phyloP scores from a whole-genome alignment of 768 basidiomycete genomes.

The Mycena metata region DNA sequence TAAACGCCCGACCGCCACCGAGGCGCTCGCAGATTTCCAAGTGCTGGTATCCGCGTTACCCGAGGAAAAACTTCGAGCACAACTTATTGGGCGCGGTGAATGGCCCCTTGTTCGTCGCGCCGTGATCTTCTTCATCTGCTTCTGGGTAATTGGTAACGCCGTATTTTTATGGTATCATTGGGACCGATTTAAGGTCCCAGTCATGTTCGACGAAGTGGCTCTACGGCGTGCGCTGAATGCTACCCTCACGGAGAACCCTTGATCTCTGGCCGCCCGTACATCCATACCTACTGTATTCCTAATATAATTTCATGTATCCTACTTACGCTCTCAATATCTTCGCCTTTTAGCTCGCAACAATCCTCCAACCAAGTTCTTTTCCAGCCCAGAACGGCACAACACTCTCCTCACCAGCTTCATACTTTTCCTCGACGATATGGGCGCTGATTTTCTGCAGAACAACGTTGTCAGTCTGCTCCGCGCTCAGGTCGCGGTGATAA shows the following conservation, averaged over 20 bases:
- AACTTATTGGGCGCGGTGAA: constrained; percentile 25
- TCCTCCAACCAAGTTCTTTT: constrained; percentile 81
- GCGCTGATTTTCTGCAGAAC: constrained; percentile 57
- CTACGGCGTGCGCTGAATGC: background rate
- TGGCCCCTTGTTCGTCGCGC: constrained; percentile 31
- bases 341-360: constrained; percentile 42
- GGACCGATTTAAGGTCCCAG: constrained; percentile 26
- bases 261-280: background rate
- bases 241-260: background rate
- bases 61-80: constrained; percentile 33
- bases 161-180: constrained; percentile 35
- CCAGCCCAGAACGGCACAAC: constrained; percentile 93
- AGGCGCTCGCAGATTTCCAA: constrained; percentile 29
- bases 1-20: constrained; percentile 28
- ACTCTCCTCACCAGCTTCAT: constrained; percentile 60
- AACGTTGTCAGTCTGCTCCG: constrained; percentile 53
- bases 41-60: constrained; percentile 22
- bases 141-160: constrained; percentile 28
- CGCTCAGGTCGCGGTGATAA: constrained; percentile 63
- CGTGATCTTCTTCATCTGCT: background rate
- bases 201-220: background rate
- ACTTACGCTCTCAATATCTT: background rate
- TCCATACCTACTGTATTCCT: too few species aligned
- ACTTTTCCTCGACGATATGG: constrained; percentile 62
- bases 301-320: constrained; percentile 12